phyloP scores from a whole-genome alignment of 2,329 filamentous ascomycete species.

The Pseudopyricularia cyperi region DNA sequence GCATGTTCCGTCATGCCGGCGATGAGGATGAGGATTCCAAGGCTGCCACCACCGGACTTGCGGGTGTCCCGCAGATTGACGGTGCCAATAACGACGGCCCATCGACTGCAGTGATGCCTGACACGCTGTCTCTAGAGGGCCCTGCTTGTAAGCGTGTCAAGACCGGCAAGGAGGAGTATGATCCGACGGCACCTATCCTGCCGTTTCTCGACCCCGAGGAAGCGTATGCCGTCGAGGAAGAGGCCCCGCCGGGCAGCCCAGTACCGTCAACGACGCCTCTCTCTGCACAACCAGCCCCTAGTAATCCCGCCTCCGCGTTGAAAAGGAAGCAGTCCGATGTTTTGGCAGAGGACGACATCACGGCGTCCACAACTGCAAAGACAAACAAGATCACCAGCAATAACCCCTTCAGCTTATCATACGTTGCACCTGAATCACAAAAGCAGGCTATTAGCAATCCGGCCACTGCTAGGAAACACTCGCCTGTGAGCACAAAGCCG shows the following conservation, averaged over 20 bases:
- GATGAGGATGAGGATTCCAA: conserved; percentile 1
- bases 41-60: not conserved
- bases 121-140: not conserved
- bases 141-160: conserved; percentile 3
- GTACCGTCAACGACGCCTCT: conserved; percentile 1
- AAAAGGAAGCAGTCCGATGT: conserved; percentile 6
- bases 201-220: not conserved
- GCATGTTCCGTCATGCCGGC: conserved; percentile 10
- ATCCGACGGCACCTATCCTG: conserved; percentile 2
- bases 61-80: not conserved
- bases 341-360: not conserved
- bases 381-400: not conserved
- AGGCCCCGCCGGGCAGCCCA: not conserved
- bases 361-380: not conserved
- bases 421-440: not conserved
- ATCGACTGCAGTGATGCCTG: not conserved
- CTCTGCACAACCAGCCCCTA: not conserved
- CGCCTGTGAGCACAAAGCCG: not conserved
- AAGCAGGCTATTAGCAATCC: not conserved
- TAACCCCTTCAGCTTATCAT: not conserved
- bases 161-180: conserved; percentile 3
- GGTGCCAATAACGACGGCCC: not conserved
- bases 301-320: not conserved
- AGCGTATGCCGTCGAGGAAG: not conserved
- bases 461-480: not conserved